Percentiles rank a stretch among this genome's conserved stretches.
Conservation (phyloP, 1,139 yeast species). For the Geotrichum siamense region DNA sequence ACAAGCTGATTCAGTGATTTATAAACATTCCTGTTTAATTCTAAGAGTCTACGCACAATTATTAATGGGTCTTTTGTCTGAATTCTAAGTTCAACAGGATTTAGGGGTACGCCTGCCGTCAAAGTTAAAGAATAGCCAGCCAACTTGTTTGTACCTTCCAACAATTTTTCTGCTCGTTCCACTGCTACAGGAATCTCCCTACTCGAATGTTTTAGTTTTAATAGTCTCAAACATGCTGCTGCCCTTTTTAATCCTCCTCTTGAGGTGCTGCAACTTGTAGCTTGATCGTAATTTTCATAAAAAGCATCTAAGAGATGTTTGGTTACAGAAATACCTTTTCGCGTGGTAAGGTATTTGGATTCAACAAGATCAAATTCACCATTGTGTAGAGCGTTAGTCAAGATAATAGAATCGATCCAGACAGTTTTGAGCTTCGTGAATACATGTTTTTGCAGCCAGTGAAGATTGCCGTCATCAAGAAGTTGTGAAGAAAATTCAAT, state of each 20-base stretch:
- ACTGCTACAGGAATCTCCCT: conserved; percentile 10
- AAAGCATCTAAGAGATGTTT: conserved; percentile 24
- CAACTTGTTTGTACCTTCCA: conserved; percentile 28
- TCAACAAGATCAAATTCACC: conserved; percentile 23
- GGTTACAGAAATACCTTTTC: conserved; percentile 8
- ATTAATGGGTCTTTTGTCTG: conserved; percentile 25
- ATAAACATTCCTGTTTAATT: conserved; percentile 30
- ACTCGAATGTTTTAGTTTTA: conserved; percentile 12
- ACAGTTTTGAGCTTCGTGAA: conserved; percentile 18
- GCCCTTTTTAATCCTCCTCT: conserved; percentile 32
- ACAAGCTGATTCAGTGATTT: conserved; percentile 26
- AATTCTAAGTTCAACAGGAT: conserved; percentile 24
- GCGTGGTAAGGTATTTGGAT: conserved; percentile 11
- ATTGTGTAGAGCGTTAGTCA: conserved; percentile 14
- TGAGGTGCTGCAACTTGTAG: conserved; percentile 30
- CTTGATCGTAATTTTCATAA: conserved; percentile 28
- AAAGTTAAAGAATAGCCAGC: conserved; percentile 29
- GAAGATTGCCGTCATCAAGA: conserved; percentile 6
- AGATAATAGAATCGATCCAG: conserved; percentile 22
- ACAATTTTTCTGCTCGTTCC: conserved; percentile 24
- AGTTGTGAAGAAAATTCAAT: conserved; percentile 11
- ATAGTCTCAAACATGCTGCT: conserved; percentile 22
- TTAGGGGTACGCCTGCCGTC: conserved; percentile 28
- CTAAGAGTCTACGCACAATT: conserved; percentile 30
- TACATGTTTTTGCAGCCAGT: conserved; percentile 21